These are phyloP conservation scores for Tuber borchii DNA, from an alignment of 495 filamentous ascomycete genomes.

Conservation along the genomic window DNA sequence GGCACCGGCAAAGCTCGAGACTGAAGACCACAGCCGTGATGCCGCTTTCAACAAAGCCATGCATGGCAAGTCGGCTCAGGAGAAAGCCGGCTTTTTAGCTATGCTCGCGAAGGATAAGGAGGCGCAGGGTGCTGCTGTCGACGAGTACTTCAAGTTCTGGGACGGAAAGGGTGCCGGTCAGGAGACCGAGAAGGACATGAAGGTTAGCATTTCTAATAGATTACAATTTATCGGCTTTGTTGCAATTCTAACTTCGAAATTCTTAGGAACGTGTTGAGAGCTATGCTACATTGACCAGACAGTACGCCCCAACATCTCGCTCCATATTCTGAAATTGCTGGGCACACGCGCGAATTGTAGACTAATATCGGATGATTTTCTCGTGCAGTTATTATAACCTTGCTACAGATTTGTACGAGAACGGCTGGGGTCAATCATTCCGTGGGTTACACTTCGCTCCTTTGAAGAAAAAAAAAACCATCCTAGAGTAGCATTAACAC, in stretches of 20 bases:
- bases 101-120: conserved; percentile 76
- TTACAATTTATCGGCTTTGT: background rate
- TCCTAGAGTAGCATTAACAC: background rate
- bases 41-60: conserved; percentile 85
- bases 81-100: conserved; percentile 66
- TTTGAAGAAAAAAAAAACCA: background rate
- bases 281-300: conserved; percentile 91
- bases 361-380: background rate
- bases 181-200: conserved; percentile 76
- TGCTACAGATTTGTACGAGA: conserved; percentile 94
- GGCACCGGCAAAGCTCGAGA: conserved; percentile 68
- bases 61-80: conserved; percentile 75
- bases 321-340: background rate
- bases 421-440: conserved; percentile 79
- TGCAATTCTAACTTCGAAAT: conserved; percentile 6
- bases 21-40: conserved; percentile 82
- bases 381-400: conserved; percentile 85
- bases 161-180: conserved; percentile 78
- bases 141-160: conserved; percentile 99
- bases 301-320: conserved; percentile 53
- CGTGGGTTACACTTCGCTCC: conserved; percentile 11
- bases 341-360: background rate
- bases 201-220: conserved; percentile 48
- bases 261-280: conserved; percentile 69
- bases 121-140: conserved; percentile 81